These are phyloP conservation scores for Cinchona pubescens DNA, from an alignment of 257 asterid species.

Conservation along the genomic window DNA sequence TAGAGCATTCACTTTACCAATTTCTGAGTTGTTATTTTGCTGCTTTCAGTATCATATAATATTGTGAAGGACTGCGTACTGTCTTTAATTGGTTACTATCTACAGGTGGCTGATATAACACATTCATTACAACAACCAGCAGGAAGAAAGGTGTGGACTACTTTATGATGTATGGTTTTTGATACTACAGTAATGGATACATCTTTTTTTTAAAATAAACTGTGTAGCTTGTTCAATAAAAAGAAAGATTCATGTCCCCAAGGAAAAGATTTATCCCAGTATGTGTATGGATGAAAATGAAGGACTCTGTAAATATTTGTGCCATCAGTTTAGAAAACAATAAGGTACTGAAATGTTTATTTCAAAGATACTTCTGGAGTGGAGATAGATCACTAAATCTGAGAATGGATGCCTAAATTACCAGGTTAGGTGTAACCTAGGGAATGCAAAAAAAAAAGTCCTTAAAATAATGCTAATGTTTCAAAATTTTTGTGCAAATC, in stretches of 20 bases:
- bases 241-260: neutral
- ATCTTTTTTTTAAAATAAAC: neutral
- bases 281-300: neutral
- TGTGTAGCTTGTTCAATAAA: neutral
- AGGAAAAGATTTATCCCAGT: neutral
- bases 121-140: conserved; percentile 98
- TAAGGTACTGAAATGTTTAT: neutral
- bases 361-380: too few relatives aligned
- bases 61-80: conserved; percentile 20
- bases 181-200: neutral
- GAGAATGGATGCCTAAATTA: neutral
- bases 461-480: neutral
- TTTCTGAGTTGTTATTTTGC: neutral
- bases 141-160: conserved; percentile 72
- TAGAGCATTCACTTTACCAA: conserved; percentile 1
- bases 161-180: neutral
- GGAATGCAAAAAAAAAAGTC: neutral
- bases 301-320: neutral
- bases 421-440: neutral
- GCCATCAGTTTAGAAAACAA: neutral
- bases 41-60: conserved; percentile 13
- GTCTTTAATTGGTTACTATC: conserved; percentile 9
- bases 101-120: conserved; percentile 90
- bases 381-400: neutral
- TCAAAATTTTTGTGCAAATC: neutral